Conservation (phyloP, 1,284 basidiomycete genomes). For the Ganoderma lingzhi region DNA sequence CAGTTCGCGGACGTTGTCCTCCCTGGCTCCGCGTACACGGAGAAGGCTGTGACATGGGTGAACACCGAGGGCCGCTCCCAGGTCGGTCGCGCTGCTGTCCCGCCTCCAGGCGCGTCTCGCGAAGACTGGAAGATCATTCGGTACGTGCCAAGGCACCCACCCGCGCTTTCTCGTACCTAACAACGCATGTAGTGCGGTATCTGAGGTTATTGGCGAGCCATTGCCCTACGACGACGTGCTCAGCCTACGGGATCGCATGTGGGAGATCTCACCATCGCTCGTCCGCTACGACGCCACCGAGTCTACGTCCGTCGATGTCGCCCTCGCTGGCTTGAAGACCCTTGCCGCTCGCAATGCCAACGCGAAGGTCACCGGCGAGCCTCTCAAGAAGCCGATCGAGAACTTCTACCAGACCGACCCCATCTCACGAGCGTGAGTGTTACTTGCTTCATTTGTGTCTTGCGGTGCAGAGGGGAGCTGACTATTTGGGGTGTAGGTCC, state of each 20-base stretch:
- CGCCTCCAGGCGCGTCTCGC: constrained; percentile 93
- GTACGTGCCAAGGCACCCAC: constrained; percentile 49
- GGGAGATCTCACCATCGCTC: constrained; percentile 94
- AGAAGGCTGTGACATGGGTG: constrained; percentile 95
- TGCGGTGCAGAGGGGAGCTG: background rate
- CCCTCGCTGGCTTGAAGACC: constrained; percentile 74
- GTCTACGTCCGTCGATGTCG: constrained; percentile 75
- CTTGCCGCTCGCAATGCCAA: constrained; percentile 60
- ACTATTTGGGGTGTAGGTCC: constrained; percentile 54
- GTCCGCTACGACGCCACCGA: constrained; percentile 92
- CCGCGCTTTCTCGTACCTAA: constrained; percentile 9
- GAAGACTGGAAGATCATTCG: constrained; percentile 99
- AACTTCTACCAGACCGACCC: constrained; percentile 99
- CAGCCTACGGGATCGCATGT: constrained; percentile 92
- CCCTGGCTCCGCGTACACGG: constrained; percentile 95
- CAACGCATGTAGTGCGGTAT: constrained; percentile 71
- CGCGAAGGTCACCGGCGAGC: constrained; percentile 65
- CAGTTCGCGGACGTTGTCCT: constrained; percentile 97
- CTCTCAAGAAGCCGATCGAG: constrained; percentile 83
- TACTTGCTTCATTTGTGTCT: background rate
- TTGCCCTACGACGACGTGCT: constrained; percentile 94
- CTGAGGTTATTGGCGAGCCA: constrained; percentile 84
- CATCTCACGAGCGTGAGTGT: constrained; percentile 82
- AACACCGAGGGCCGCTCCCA: constrained; percentile 98
- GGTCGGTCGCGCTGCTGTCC: constrained; percentile 91